Percentiles rank a stretch among this genome's conserved stretches.
These are phyloP conservation scores for Lecanicillium sp. DNA, from an alignment of 2,329 filamentous ascomycete species.

Conservation along the genomic window DNA sequence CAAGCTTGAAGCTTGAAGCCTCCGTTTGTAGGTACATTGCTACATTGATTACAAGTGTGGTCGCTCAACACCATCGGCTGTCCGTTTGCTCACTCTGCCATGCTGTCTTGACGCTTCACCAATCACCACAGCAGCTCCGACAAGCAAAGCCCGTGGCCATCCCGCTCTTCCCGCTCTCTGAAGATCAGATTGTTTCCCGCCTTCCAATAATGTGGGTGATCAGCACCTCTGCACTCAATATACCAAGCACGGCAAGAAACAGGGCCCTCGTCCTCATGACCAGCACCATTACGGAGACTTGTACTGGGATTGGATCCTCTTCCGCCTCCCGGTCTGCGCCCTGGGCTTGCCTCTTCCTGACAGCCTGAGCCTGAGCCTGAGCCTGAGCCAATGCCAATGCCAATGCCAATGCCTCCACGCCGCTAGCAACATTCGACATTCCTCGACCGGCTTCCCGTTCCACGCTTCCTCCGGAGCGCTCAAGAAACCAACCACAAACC, in stretches of 20 bases:
- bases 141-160: background rate
- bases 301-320: too few species aligned
- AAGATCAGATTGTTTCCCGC: constrained; percentile 7
- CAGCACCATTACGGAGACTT: background rate
- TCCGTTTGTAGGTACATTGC: too few species aligned
- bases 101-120: background rate
- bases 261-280: background rate
- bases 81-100: constrained; percentile 3
- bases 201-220: constrained; percentile 10
- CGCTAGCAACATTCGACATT: constrained; percentile 4
- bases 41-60: too few species aligned
- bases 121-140: too few species aligned
- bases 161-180: background rate
- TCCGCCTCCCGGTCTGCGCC: too few species aligned
- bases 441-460: background rate
- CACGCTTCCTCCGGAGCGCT: background rate
- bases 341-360: too few species aligned
- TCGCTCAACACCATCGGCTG: too few species aligned
- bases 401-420: background rate
- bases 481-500: background rate
- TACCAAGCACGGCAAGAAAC: background rate
- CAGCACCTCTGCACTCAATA: background rate
- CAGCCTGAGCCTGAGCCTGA: too few species aligned
- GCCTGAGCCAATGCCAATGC: too few species aligned
- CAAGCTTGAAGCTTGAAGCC: too few species aligned